These are phyloP conservation scores for Phytophthora kernoviae DNA, from an alignment of 352 stramenopile genomes.

Conservation along the genomic window DNA sequence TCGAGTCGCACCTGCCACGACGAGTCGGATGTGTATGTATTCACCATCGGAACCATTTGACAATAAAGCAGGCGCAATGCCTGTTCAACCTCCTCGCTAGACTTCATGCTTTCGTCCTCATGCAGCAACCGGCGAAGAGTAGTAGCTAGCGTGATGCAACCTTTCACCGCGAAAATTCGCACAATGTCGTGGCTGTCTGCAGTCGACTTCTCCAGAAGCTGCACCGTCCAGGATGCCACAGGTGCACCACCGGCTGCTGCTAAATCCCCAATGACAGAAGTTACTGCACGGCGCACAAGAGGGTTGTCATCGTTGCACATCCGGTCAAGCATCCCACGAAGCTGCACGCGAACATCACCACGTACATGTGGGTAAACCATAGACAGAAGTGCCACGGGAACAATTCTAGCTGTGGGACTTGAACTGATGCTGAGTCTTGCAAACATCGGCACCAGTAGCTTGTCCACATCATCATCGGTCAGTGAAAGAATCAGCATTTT, in stretches of 20 bases:
- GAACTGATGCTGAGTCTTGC: slow-evolving; percentile 83
- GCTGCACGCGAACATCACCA: slow-evolving; percentile 78
- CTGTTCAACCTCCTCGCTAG: slow-evolving; percentile 36
- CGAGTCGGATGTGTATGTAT: slow-evolving; percentile 86
- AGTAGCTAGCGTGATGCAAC: slow-evolving; percentile 73
- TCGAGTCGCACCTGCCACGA: slow-evolving; percentile 90
- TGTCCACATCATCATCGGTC: slow-evolving; percentile 59
- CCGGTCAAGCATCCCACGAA: slow-evolving; percentile 87
- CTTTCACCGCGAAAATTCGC: slow-evolving; percentile 86
- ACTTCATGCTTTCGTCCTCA: slow-evolving; percentile 35
- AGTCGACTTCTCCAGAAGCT: slow-evolving; percentile 81
- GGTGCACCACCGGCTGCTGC: slow-evolving; percentile 54
- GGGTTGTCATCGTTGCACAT: slow-evolving; percentile 89
- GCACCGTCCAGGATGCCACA: slow-evolving; percentile 72
- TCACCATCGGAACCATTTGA: slow-evolving; percentile 89
- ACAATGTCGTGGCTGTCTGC: slow-evolving; percentile 88
- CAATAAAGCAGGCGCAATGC: slow-evolving; percentile 69
- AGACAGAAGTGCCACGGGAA: slow-evolving; percentile 75
- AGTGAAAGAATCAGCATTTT: slow-evolving; percentile 74
- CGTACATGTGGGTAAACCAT: slow-evolving; percentile 76
- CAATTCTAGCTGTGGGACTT: slow-evolving; percentile 83
- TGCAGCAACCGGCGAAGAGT: slow-evolving; percentile 61
- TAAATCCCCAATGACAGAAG: slow-evolving; percentile 82
- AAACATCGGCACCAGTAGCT: slow-evolving; percentile 80
- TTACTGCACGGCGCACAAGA: slow-evolving; percentile 81